These are phyloP conservation scores for Cladophialophora bantiana DNA, from an alignment of 2,329 filamentous ascomycete species.

Conservation along the genomic window DNA sequence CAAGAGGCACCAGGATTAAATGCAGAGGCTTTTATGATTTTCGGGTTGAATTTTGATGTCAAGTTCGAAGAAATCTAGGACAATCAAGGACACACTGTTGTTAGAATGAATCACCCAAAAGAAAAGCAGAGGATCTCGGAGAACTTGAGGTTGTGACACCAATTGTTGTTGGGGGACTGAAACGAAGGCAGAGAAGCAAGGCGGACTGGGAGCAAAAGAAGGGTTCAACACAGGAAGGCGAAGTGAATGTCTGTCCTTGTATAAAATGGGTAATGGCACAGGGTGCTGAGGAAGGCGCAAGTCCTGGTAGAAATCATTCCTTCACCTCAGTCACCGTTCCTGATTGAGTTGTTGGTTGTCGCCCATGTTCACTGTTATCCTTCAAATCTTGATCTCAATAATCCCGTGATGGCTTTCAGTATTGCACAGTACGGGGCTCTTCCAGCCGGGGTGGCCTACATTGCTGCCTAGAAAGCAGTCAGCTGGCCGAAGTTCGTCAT, in stretches of 20 bases:
- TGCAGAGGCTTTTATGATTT: not conserved
- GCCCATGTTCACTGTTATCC: slow-evolving; percentile 20
- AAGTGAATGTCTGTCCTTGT: not conserved
- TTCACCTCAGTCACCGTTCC: slow-evolving; percentile 17
- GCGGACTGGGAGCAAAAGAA: not conserved
- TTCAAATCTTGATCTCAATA: slow-evolving; percentile 29
- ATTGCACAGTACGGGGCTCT: not conserved
- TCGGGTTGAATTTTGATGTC: not conserved
- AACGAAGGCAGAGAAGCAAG: not conserved
- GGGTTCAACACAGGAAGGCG: not conserved
- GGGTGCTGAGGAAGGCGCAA: not conserved
- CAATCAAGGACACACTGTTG: not conserved
- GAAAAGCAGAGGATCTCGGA: not conserved
- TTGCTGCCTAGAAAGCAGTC: slow-evolving; percentile 28
- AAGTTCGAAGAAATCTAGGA: not conserved
- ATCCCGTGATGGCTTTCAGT: slow-evolving; percentile 16
- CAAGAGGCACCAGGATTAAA: not conserved
- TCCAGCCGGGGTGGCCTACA: slow-evolving; percentile 18
- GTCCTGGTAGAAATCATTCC: slow-evolving; percentile 11
- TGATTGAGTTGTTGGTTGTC: not conserved
- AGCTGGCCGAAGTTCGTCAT: not conserved
- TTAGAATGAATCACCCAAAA: not conserved
- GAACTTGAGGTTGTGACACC: not conserved
- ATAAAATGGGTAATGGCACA: not conserved
- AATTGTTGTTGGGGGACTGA: not conserved